Base-by-base conservation (phyloP, 805 yeast species). In the Cyberlindnera suaveolens region DNA sequence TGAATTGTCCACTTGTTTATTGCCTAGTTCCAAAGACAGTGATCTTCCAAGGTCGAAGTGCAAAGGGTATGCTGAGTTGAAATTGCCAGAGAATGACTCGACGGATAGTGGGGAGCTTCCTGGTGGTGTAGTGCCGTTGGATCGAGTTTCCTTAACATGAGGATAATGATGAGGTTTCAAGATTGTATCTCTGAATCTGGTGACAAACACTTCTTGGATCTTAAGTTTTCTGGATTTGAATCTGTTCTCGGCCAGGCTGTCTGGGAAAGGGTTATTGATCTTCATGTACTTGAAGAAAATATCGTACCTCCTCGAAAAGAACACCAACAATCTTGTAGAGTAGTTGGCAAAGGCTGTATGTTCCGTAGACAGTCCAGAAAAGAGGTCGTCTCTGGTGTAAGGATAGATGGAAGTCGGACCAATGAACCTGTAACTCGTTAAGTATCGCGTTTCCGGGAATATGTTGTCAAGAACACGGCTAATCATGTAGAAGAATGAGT, bases 361-460 rank as follows among this genome's bases (percentile, higher is more conserved):
- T 2, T 49, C 51, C 1, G 40, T 35, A 2, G 51, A 34, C 1
- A 53, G 20, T 2, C 38, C 45, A 4, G 23, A 29, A 11, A 33
- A 29, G 1, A 54, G 11, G 14, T 46, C 51, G 0, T 43, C 40
- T 1, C 13, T 30, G 3, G 50, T 43, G 36, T 38, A 54, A 5
- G 62, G 60, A 30, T 51, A 54, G 8, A 49, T 6, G 2, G 43
- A 33, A 9, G 57, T 42, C 26, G 60, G 57, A 1, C 62, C 62
- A 46, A 54, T 51, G 43, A 54, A 57, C 38, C 60, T 44, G 27
- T 38, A 47, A 10, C 40, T 45, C 0, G 49, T 39, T 4, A 56
- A 17, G 34, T 48, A 57, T 39, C 58, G 43, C 0, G 48, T 14
- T 31, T 50, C 57, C 9, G 62, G 62, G 38, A 56, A 52, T 5